These are phyloP conservation scores for Albugo candida DNA, from an alignment of 352 stramenopile genomes.

Conservation along the genomic window DNA sequence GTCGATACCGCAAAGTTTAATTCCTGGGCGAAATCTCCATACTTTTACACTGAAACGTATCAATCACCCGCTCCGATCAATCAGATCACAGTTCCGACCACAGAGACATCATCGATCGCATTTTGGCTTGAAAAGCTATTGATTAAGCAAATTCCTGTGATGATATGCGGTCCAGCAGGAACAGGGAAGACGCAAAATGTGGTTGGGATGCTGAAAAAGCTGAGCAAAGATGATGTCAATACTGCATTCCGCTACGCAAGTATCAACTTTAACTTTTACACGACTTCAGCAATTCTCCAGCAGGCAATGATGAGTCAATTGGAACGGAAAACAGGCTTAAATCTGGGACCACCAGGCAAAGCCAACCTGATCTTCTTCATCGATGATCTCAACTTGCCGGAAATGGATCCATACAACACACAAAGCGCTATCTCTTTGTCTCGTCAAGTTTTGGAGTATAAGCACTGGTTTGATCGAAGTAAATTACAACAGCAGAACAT, in stretches of 20 bases:
- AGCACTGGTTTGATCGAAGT: conserved; percentile 81
- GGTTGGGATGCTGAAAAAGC: conserved; percentile 87
- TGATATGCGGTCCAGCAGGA: conserved; percentile 87
- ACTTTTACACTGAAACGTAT: conserved; percentile 85
- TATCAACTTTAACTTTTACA: conserved; percentile 98
- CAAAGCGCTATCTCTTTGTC: conserved; percentile 89
- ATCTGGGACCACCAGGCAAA: conserved; percentile 86
- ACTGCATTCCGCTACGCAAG: conserved; percentile 74
- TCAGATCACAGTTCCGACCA: conserved; percentile 86
- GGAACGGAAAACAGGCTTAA: conserved; percentile 89
- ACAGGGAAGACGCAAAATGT: conserved; percentile 92
- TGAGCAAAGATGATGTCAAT: conserved; percentile 70
- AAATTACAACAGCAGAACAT: conserved; percentile 92
- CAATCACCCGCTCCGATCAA: conserved; percentile 72
- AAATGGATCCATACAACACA: conserved; percentile 91
- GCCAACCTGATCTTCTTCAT: conserved; percentile 92
- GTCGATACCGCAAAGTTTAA: conserved; percentile 82
- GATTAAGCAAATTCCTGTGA: conserved; percentile 75
- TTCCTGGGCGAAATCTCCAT: conserved; percentile 89
- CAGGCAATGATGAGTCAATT: conserved; percentile 84
- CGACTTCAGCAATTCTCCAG: conserved; percentile 83
- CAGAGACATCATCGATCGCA: conserved; percentile 86
- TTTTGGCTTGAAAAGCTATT: conserved; percentile 93
- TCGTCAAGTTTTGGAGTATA: conserved; percentile 92
- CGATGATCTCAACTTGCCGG: conserved; percentile 91